Base-by-base conservation (phyloP, 2,329 filamentous ascomycete species). In the Teratosphaeria destructans region DNA sequence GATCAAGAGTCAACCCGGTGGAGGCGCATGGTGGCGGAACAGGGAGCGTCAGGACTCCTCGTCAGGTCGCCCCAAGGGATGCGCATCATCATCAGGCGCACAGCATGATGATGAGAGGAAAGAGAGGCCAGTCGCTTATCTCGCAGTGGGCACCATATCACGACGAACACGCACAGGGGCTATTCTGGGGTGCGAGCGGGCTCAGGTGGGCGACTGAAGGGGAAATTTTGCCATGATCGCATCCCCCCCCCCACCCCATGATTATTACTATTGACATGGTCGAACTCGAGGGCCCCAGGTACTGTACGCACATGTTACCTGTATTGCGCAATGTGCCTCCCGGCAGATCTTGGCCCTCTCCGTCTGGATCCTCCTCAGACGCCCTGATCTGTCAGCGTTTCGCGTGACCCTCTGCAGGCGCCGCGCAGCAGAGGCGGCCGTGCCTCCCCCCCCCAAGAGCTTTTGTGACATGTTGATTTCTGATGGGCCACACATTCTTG, bases 391-490 rank as follows among this genome's bases (percentile, higher is more conserved):
- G 66, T 69, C 67, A 68, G 62, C 66, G 59, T 63, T 68, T 67
- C 67, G 66, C 66, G 65, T 68, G 67, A 68, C 66, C 63, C 53
- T 52, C 39, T 57, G 58, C 65, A 66, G 62, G 64, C 63, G 60
- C 59, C 62, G 65, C 62, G 56, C 26, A 23, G 32, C 58, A 59
- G 37, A 56, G 58, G 57, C 65, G 58, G 57, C 65, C 63, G 65
- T 62, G 62, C 55, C 29, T 19, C 19, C 19, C 19, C 19, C 58
- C 56, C 57, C 23, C 23, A 23, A 59, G 52, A 56, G 56, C 43
- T 59, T 70, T 69, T 69, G 68, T 69, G 66, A 70, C 66, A 65
- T 66, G 66, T 69, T 60, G 56, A 60, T 56, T 56, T 49, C 27
- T 47, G 56, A 52, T 54, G 62, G 64, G 59, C 23, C 23, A 23